Evolutionary conservation across 2,329 filamentous ascomycete species (phyloP).

Genomic region (Apiospora marii): DNA sequence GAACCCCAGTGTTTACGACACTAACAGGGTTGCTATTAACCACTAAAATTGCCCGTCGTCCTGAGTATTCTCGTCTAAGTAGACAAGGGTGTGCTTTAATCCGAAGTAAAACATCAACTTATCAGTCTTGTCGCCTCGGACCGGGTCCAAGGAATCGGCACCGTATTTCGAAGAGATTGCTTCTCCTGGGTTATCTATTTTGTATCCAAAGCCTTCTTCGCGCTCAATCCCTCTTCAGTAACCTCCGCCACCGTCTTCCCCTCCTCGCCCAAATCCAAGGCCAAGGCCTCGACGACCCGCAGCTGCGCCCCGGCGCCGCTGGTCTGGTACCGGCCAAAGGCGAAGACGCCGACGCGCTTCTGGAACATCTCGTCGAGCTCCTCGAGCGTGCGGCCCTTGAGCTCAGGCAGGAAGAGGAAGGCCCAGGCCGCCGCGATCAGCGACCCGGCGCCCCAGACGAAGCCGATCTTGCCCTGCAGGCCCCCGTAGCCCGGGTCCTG

Average conservation of each 20-base stretch:
- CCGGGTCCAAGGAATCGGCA: too few species aligned
- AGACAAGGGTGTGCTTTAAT: too few species aligned
- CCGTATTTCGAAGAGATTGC: background rate
- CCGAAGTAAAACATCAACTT: too few species aligned
- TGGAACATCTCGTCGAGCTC: constrained; percentile 43
- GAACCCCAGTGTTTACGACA: background rate
- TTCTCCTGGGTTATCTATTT: background rate
- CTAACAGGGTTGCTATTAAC: too few species aligned
- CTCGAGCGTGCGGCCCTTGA: constrained; percentile 42
- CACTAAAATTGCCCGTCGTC: too few species aligned
- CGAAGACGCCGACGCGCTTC: constrained; percentile 24
- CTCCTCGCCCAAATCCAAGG: background rate
- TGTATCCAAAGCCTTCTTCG: background rate
- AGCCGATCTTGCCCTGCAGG: constrained; percentile 35
- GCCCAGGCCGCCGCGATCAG: constrained; percentile 36
- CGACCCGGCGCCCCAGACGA: constrained; percentile 40
- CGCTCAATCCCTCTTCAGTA: background rate
- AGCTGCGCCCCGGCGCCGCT: constrained; percentile 23
- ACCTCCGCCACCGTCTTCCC: background rate
- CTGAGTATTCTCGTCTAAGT: too few species aligned
- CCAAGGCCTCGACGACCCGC: constrained; percentile 22
- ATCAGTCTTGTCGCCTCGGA: background rate
- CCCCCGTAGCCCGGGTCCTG: constrained; percentile 37
- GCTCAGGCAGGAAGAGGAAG: constrained; percentile 42
- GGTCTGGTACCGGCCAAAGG: constrained; percentile 24